A percentile compares a stretch with the other conserved stretches of the same genome.
These are phyloP conservation scores for Clonostachys solani DNA, from an alignment of 2,329 filamentous ascomycete genomes.

Conservation along the genomic window DNA sequence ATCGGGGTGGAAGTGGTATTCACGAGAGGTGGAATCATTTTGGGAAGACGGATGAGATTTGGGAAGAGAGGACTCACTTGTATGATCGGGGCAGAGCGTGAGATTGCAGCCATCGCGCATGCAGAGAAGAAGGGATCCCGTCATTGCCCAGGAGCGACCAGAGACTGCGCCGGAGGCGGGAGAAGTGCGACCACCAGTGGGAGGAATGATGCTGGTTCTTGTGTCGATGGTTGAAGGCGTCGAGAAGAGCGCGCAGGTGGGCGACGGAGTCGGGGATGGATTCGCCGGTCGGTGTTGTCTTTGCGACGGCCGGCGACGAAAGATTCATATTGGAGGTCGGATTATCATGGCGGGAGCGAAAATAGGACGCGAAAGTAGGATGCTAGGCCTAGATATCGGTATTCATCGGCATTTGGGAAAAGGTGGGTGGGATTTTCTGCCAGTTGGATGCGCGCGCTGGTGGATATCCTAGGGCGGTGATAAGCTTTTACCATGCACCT, in stretches of 20 bases:
- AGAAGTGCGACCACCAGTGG: constrained; percentile 76
- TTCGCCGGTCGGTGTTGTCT: not conserved
- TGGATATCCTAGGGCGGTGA: no score
- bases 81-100: constrained; percentile 26
- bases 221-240: constrained; percentile 77
- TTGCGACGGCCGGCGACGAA: not conserved
- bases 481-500: no score
- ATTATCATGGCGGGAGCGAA: no score
- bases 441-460: no score
- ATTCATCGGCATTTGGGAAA: no score
- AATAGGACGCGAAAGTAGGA: no score
- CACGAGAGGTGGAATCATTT: not conserved
- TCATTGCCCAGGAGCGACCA: constrained; percentile 38
- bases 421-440: no score
- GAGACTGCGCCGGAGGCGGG: constrained; percentile 64
- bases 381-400: no score
- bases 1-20: not conserved
- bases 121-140: constrained; percentile 3
- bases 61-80: constrained; percentile 17
- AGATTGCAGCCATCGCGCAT: constrained; percentile 19
- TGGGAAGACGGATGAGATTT: not conserved
- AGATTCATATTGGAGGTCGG: no score
- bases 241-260: constrained; percentile 51
- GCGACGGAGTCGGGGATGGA: constrained; percentile 20
- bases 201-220: constrained; percentile 82